phyloP scores from a whole-genome alignment of 2,329 filamentous ascomycete species.

The Penicillium decumbens region DNA sequence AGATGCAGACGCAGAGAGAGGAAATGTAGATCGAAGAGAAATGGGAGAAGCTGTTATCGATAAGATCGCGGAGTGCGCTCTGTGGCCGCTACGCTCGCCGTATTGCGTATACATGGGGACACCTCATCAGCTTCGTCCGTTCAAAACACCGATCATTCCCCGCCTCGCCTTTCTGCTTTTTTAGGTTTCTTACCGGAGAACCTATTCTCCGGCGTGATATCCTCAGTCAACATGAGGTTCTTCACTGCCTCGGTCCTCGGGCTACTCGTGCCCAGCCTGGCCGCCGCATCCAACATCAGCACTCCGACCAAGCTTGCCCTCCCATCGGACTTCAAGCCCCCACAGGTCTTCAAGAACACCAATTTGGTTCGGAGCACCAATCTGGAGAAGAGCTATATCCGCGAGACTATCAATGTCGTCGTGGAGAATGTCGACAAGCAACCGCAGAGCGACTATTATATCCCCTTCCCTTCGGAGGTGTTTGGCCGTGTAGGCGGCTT shows the following conservation, averaged over 20 bases:
- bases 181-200: constrained; percentile 12
- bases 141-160: constrained; percentile 12
- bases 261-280: constrained; percentile 35
- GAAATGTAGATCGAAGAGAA: constrained; percentile 7
- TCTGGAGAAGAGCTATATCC: constrained; percentile 84
- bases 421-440: constrained; percentile 79
- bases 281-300: constrained; percentile 28
- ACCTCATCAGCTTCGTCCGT: constrained; percentile 33
- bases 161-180: constrained; percentile 11
- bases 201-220: constrained; percentile 26
- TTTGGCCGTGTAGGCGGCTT: constrained; percentile 75
- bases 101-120: constrained; percentile 32
- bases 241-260: constrained; percentile 36
- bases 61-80: constrained; percentile 30
- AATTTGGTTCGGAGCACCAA: constrained; percentile 89
- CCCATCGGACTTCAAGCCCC: constrained; percentile 64
- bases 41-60: constrained; percentile 26
- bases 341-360: constrained; percentile 87
- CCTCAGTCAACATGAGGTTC: constrained; percentile 40
- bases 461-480: constrained; percentile 75
- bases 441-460: constrained; percentile 82
- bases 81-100: constrained; percentile 35
- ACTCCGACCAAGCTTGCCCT: constrained; percentile 34
- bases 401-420: constrained; percentile 89
- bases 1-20: neutral